Evolutionary conservation across 768 basidiomycete genomes (phyloP), one percentile per base, ranked within the genome.

Genomic region (Amyloporia xantha): DNA sequence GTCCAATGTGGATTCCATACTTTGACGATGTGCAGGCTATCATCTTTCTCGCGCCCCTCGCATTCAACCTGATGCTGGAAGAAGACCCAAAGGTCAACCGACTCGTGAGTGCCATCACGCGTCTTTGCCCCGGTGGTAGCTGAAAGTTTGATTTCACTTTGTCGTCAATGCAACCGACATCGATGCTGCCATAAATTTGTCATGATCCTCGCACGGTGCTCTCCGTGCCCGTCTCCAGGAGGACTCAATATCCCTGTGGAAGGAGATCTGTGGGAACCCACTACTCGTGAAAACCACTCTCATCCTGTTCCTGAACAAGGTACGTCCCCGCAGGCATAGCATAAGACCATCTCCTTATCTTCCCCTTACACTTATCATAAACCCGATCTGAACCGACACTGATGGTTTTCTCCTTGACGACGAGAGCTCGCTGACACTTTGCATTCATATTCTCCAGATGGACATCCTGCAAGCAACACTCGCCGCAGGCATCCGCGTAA

Each of bases 11-110:
- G 87, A 77, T 81, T 15, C 79, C 86, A 2, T 89, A 78, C 62
- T 91, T 91, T 53, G 85, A 91, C 55, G 80, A 86, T 59, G 84
- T 86, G 6, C 77, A 87, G 63, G 84, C 86, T 0, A 87, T 91
- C 56, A 76, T 91, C 30, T 90, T 91, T 64, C 73, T 91, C n/a
- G 88, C 84, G 0, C 87, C 87, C 0, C 73, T 90, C 1, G 72
- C 81, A 0, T 67, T 89, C 60, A 82, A 90, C 57, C 78, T 85
- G 56, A 73, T 75, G 35, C 78, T 91, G 5, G 80, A 86, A 20
- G 87, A 90, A 53, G 76, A 87, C 57, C 65, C 68, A 4, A 70
- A 69, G 39, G 68, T 86, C 1, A 90, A 89, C 58, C 71, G 86
- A 20, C 68, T 89, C 36, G 81, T 80, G 48, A 21, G 73, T 50